Evolutionary conservation across 768 basidiomycete species (phyloP).

Genomic region (Leccinum disarticulatum): DNA sequence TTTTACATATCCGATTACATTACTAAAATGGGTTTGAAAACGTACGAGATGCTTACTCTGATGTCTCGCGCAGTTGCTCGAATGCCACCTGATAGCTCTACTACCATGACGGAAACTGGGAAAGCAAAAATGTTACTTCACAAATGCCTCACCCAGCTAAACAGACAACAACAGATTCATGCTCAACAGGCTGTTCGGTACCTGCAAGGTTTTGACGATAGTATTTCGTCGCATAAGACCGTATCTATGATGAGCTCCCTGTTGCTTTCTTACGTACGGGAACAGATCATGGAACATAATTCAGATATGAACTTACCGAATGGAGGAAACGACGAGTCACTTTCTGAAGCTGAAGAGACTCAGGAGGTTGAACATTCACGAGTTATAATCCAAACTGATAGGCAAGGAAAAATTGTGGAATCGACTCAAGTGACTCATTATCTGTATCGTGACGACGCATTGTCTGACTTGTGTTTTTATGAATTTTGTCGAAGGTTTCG

Average conservation of each 20-base stretch:
- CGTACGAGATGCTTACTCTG: constrained; percentile 23
- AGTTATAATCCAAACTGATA: background rate
- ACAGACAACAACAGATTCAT: constrained; percentile 33
- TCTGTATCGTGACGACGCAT: background rate
- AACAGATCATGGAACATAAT: too few species aligned
- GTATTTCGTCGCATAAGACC: background rate
- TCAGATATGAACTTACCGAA: too few species aligned
- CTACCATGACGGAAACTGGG: too few species aligned
- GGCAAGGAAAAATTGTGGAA: background rate
- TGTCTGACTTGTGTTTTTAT: background rate
- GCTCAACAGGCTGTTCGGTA: constrained; percentile 36
- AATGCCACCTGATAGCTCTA: background rate
- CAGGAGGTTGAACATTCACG: background rate
- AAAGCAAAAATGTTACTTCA: constrained; percentile 25
- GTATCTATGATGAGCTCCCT: background rate
- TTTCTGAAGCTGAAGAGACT: background rate
- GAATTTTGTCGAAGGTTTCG: background rate
- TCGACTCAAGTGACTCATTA: background rate
- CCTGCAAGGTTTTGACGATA: constrained; percentile 25
- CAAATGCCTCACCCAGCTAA: constrained; percentile 33
- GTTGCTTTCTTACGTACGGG: background rate
- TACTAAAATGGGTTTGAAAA: constrained; percentile 33
- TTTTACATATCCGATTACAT: constrained; percentile 39
- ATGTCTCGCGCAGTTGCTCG: constrained; percentile 25
- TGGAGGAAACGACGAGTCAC: background rate